Conservation (phyloP, 2,329 filamentous ascomycete species). For the Neoarthrinium moseri region DNA sequence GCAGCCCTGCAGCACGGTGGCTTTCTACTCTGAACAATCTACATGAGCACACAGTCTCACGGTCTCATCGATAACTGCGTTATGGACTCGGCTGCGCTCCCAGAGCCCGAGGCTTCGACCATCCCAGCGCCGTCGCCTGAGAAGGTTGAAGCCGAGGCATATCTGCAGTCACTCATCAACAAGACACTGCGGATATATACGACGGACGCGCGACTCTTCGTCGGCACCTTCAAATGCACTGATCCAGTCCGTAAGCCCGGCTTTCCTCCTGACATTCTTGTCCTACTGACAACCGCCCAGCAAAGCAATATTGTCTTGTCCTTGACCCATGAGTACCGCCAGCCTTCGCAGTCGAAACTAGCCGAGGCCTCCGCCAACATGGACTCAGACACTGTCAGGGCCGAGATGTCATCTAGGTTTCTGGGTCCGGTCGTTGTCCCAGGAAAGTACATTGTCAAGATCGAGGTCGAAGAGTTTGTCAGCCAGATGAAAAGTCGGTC, state of each 20-base stretch:
- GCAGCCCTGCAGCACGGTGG: too few species aligned
- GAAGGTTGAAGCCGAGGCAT: slow-evolving; percentile 52
- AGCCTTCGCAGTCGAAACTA: slow-evolving; percentile 56
- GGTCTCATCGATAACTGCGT: too few species aligned
- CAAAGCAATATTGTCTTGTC: slow-evolving; percentile 86
- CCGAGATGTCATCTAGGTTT: slow-evolving; percentile 81
- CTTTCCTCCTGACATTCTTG: background rate
- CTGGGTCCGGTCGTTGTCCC: slow-evolving; percentile 89
- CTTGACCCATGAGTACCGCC: slow-evolving; percentile 85
- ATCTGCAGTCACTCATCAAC: slow-evolving; percentile 67
- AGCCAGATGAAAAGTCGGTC: slow-evolving; percentile 44
- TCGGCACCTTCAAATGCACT: slow-evolving; percentile 90
- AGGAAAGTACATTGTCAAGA: slow-evolving; percentile 78
- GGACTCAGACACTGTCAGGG: slow-evolving; percentile 45
- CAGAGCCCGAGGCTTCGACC: too few species aligned
- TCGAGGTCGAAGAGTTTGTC: slow-evolving; percentile 79
- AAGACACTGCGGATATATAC: slow-evolving; percentile 78
- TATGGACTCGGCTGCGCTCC: too few species aligned
- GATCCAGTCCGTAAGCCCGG: slow-evolving; percentile 63
- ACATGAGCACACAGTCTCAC: too few species aligned
- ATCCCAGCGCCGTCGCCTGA: background rate
- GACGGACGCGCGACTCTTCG: slow-evolving; percentile 83
- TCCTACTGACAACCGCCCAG: slow-evolving; percentile 40
- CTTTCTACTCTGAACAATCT: too few species aligned
- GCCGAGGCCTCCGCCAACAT: slow-evolving; percentile 34